Evolutionary conservation across 805 yeast genomes (phyloP).

Genomic region (Suhomyces sp.): DNA sequence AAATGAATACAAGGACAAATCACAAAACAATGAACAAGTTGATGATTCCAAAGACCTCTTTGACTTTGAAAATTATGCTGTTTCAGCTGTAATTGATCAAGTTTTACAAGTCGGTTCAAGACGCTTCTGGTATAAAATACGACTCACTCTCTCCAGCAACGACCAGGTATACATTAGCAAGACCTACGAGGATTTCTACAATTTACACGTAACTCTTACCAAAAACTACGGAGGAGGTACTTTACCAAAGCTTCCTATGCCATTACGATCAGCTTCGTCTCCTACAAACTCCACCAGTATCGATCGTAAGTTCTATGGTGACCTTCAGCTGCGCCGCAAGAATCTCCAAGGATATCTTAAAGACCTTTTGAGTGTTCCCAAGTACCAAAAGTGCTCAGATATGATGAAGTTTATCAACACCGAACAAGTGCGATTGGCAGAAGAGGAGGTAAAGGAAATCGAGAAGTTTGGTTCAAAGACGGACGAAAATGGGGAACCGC

Average conservation of each 20-base stretch:
- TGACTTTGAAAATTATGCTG: conserved; percentile 4
- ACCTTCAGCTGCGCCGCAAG: conserved; percentile 18
- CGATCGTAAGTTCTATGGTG: conserved; percentile 12
- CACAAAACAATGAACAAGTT: not conserved
- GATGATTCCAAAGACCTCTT: conserved; percentile 1
- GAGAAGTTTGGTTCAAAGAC: not conserved
- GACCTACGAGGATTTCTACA: conserved; percentile 36
- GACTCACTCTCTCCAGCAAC: conserved; percentile 25
- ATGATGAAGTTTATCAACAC: conserved; percentile 9
- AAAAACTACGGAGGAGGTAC: conserved; percentile 4
- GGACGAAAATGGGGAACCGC: not conserved
- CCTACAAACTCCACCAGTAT: conserved; percentile 8
- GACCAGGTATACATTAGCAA: conserved; percentile 25
- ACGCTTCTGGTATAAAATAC: conserved; percentile 33
- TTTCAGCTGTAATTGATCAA: conserved; percentile 20
- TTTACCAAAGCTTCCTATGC: conserved; percentile 33
- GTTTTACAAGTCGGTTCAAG: conserved; percentile 23
- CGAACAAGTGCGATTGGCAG: not conserved
- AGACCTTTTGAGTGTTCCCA: conserved; percentile 14
- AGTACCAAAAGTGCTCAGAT: conserved; percentile 2
- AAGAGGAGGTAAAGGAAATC: conserved; percentile 10
- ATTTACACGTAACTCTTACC: conserved; percentile 23
- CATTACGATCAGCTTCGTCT: conserved; percentile 14
- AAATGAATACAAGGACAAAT: conserved; percentile 14
- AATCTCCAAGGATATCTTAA: conserved; percentile 27